Base-by-base conservation (phyloP, 345 rosid genomes). In the Barbarea vulgaris region DNA sequence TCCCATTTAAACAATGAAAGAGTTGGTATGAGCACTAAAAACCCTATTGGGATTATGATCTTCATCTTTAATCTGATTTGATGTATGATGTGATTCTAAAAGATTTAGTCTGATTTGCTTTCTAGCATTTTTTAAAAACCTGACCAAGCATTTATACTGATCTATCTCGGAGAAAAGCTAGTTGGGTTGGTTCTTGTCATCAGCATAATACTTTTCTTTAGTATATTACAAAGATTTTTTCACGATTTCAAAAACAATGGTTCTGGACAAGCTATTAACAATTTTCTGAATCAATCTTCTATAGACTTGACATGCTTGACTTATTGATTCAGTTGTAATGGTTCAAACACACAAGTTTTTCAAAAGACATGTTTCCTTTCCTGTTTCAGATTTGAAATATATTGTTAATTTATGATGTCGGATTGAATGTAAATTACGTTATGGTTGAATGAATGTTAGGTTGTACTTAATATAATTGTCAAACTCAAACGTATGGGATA, bases 1-100 rank as follows among this genome's bases (percentile, higher is more conserved):
- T 42, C 41, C 4, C 39, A 52, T 69, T 69, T 17, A 52, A 46
- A 69, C 64, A 22, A 53, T 61, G 63, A 50, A 59, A 8, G 37
- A 60, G 57, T 76, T 69, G 63, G 51, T 57, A 48, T 72, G 28
- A 60, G 52, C 30, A 60, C 51, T 48, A 12, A 48, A 47, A 47
- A 28, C 33, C 30, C 44, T 30, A 48, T 47, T 53, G 62, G 52
- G 52, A 25, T 53, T 10, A 59, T 75, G 47, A 59, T 51, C 52
- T 46, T 57, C 11, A 22, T 75, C 27, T 56, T 60, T 36, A 50
- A 39, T 67, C 41, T 47, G 9, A 73, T 64, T 25, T 64, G 17
- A 46, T 30, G 4, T 18, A 18, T n/a, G 21, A 19, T 70, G 18
- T 6, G 50, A 25, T 7, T 21, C 31, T 30, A 60, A 34, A 48